Conservation (phyloP, 2,329 filamentous ascomycete genomes). For the Canariomyces notabilis region DNA sequence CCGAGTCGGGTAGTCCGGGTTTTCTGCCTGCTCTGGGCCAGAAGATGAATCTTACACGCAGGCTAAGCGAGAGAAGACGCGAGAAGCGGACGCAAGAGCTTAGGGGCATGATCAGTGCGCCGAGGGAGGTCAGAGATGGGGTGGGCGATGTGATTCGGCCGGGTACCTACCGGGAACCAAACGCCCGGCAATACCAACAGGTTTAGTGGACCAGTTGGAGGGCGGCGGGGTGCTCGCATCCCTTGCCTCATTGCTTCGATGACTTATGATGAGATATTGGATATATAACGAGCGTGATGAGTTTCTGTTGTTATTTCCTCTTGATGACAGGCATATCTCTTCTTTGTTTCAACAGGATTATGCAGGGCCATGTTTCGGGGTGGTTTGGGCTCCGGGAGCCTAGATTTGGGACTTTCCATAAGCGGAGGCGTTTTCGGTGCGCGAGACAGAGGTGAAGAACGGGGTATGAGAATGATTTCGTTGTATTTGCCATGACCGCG, state of each 20-base stretch:
- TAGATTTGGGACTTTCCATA: not conserved
- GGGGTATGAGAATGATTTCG: constrained; percentile 2
- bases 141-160: constrained; percentile 52
- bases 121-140: constrained; percentile 53
- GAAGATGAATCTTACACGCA: constrained; percentile 48
- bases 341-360: constrained; percentile 5
- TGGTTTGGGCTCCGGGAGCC: not conserved
- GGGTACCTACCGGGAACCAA: constrained; percentile 33
- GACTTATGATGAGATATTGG: not conserved
- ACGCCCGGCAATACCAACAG: constrained; percentile 6
- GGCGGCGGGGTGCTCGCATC: not conserved
- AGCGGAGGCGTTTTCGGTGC: constrained; percentile 1
- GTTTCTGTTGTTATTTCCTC: not conserved
- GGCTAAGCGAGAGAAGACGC: constrained; percentile 53
- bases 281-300: not conserved
- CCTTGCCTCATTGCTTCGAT: not conserved
- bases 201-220: not conserved
- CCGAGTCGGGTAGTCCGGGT: not conserved
- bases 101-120: constrained; percentile 55
- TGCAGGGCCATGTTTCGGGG: constrained; percentile 4
- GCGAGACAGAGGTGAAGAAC: not conserved
- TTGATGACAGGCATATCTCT: not conserved
- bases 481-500: not conserved
- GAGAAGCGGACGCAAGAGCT: constrained; percentile 56
- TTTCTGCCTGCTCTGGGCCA: constrained; percentile 38